A percentile compares a stretch with the other conserved stretches of the same genome.
phyloP scores from a whole-genome alignment of 176 grass and related monocot species.

The Aegilops sharonensis region DNA sequence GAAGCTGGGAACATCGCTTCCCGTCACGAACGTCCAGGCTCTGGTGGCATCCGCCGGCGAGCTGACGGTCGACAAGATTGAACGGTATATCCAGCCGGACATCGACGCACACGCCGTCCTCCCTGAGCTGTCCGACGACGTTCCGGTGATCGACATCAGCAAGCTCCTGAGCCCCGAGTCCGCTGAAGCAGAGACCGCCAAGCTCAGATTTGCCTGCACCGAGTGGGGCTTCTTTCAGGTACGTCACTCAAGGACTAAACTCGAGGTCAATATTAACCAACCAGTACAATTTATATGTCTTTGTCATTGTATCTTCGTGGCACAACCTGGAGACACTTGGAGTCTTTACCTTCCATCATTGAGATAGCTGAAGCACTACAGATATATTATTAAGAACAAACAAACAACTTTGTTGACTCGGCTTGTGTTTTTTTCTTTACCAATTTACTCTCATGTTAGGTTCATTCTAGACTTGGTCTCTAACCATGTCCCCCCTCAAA shows the following conservation, averaged over 20 bases:
- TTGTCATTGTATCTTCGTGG: no score
- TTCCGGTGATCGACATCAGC: slow-evolving; percentile 39
- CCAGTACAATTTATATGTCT: no score
- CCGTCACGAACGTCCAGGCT: slow-evolving; percentile 45
- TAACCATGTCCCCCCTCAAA: no score
- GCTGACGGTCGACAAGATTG: not conserved
- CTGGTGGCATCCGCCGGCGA: slow-evolving; percentile 6
- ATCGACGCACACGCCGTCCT: not conserved
- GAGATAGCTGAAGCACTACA: no score
- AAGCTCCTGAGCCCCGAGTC: not conserved
- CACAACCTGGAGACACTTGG: no score
- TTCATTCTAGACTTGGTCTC: no score
- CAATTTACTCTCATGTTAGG: no score
- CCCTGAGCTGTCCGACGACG: not conserved
- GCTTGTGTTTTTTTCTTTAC: no score
- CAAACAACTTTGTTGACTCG: no score
- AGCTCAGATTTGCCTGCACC: slow-evolving; percentile 42
- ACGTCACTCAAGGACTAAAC: not conserved
- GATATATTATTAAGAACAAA: no score
- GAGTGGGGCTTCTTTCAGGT: slow-evolving; percentile 65
- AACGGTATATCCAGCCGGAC: slow-evolving; percentile 41
- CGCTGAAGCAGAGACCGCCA: slow-evolving; percentile 18
- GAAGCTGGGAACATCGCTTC: not conserved
- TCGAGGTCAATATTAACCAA: no score
- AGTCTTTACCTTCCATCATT: no score